Evolutionary conservation across 225 moss, liverwort and hornwort species (phyloP), one percentile per base, ranked within the genome.

Genomic region (Sphagnum contortum): DNA sequence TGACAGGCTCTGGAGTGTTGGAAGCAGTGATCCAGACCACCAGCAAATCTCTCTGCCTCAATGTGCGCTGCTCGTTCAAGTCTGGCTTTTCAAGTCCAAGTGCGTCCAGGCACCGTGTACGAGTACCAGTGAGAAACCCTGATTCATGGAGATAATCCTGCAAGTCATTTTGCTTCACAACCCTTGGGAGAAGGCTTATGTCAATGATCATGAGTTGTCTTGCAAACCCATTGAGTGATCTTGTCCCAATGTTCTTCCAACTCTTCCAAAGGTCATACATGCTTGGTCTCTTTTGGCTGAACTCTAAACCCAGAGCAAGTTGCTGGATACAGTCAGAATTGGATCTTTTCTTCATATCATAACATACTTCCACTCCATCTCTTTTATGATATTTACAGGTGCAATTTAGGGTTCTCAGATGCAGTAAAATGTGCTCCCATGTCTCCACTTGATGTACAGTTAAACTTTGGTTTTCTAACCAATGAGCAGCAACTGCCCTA

Each of bases 1-100:
- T 91, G 48, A 87, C 82, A 29, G 78, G 75, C 49, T 86, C 87
- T 3, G 84, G 80, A 55, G 89, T 89, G 57, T 87, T 89, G 12
- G 88, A 88, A 14, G 88, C 82, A 51, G 82, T 78, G 4, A 89
- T 84, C 91, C 91, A 91, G 9, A 91, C 69, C 14, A 91, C 72
- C 66, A 80, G 60, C 56, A 80, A 59, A 50, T 84, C 75, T 49
- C 73, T 67, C 45, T 80, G 84, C 12, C 63, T 44, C 51, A 63
- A 72, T 68, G 57, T 69, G 0, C 29, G 29, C 63, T 79, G 73
- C 2, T 78, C 77, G 12, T 79, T 79, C 55, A 88, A 57, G 29
- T 86, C 76, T 3, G 79, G 74, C 62, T 87, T 87, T 70, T 84
- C 84, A 10, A 91, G 70, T 46, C 75, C 75, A 2, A 77, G 77